Evolutionary conservation across 345 rosid genomes (phyloP).

Genomic region (Clarkia xantiana): DNA sequence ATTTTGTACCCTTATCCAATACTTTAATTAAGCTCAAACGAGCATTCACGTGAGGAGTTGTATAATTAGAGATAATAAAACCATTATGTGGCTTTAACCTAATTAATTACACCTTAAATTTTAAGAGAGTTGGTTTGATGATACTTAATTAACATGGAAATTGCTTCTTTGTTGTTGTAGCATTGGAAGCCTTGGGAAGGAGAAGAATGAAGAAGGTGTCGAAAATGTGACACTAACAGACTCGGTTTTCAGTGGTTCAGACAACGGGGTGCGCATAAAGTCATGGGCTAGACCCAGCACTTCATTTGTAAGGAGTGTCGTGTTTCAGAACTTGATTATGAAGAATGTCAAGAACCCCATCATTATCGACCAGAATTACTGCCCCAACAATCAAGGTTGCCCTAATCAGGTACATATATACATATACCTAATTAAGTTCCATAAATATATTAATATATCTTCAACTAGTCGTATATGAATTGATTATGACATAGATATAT

Average conservation of each 20-base stretch:
- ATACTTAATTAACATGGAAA: no score
- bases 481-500: neutral
- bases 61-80: no score
- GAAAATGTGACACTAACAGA: slow-evolving; percentile 22
- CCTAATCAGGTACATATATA: slow-evolving; percentile 23
- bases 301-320: slow-evolving; percentile 18
- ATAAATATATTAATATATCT: neutral
- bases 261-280: slow-evolving; percentile 46
- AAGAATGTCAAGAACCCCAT: slow-evolving; percentile 23
- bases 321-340: slow-evolving; percentile 23
- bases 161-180: no score
- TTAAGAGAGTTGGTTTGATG: neutral
- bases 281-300: slow-evolving; percentile 31
- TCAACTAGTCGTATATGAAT: neutral
- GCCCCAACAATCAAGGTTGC: slow-evolving; percentile 26
- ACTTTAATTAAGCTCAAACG: no score
- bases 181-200: slow-evolving; percentile 31
- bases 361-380: slow-evolving; percentile 33
- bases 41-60: no score
- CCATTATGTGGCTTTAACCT: no score
- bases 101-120: no score
- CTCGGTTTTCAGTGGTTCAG: slow-evolving; percentile 20
- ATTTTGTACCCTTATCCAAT: no score
- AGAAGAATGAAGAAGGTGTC: slow-evolving; percentile 23
- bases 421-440: neutral